A percentile compares a stretch with the other conserved stretches of the same genome.
phyloP scores from a whole-genome alignment of 2,329 filamentous ascomycete species.

The Chrysoporthe cubensis region DNA sequence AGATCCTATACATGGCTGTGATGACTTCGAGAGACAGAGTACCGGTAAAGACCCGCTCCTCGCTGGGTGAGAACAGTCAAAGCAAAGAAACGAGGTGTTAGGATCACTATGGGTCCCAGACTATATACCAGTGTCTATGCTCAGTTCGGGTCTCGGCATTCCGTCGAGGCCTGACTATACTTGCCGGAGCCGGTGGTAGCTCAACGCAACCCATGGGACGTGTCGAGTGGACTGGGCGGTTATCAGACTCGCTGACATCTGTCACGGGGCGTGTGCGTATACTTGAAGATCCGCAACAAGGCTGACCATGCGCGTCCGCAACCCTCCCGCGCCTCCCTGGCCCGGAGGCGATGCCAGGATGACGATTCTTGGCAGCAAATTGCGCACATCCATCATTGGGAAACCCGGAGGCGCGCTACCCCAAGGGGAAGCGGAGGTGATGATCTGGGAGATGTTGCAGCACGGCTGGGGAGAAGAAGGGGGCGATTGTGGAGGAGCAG shows the following conservation, averaged over 20 bases:
- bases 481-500: slow-evolving; percentile 15
- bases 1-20: slow-evolving; percentile 27
- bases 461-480: slow-evolving; percentile 1
- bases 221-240: neutral
- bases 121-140: neutral
- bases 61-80: neutral
- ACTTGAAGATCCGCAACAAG: neutral
- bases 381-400: neutral
- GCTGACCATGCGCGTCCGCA: neutral
- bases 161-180: too few relatives aligned
- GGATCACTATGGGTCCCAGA: neutral
- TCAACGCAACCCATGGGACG: too few relatives aligned
- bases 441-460: slow-evolving; percentile 7
- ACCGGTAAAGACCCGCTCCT: neutral
- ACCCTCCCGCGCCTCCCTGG: too few relatives aligned
- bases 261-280: too few relatives aligned
- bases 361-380: slow-evolving; percentile 4
- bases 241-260: neutral
- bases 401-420: slow-evolving; percentile 5
- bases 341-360: neutral
- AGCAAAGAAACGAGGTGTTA: neutral
- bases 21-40: neutral
- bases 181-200: too few relatives aligned
- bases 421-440: slow-evolving; percentile 16
- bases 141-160: neutral